Conservation (phyloP, 2,329 filamentous ascomycete genomes). For the Chaetomium sp. region DNA sequence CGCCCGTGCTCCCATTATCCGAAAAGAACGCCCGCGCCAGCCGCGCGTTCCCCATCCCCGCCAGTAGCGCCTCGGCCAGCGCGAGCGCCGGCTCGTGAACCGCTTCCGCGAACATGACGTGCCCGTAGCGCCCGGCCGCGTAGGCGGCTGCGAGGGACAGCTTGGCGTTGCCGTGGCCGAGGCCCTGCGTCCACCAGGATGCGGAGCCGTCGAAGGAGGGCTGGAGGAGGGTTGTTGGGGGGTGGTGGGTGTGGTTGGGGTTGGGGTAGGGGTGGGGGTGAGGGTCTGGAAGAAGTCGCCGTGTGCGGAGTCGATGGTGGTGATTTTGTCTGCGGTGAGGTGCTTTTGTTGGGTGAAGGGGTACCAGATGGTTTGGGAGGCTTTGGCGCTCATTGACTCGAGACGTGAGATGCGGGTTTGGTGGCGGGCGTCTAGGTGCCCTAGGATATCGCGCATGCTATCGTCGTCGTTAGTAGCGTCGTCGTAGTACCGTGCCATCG, state of each 20-base stretch:
- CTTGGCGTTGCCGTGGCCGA: conserved; percentile 75
- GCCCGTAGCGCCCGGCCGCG: conserved; percentile 80
- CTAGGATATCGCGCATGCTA: conserved; percentile 44
- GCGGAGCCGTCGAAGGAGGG: conserved; percentile 81
- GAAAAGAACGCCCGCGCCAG: conserved; percentile 76
- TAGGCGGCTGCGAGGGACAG: conserved; percentile 76
- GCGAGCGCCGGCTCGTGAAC: conserved; percentile 76
- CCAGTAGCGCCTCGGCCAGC: conserved; percentile 66
- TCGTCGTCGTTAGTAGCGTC: background rate
- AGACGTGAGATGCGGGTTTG: conserved; percentile 58
- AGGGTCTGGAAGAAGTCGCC: conserved; percentile 75
- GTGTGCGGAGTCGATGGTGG: conserved; percentile 77
- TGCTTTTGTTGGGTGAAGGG: conserved; percentile 81
- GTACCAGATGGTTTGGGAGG: conserved; percentile 74
- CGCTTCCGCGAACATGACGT: conserved; percentile 83
- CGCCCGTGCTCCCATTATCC: conserved; percentile 81
- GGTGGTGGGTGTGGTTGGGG: conserved; percentile 20
- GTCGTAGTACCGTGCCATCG: conserved; percentile 45
- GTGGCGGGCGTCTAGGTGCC: conserved; percentile 57
- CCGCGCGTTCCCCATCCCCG: conserved; percentile 62
- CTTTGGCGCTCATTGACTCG: conserved; percentile 61
- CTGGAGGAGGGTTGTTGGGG: conserved; percentile 47
- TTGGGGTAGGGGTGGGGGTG: conserved; percentile 23
- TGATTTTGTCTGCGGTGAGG: conserved; percentile 63
- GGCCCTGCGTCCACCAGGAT: conserved; percentile 89